Conservation (phyloP, 2,329 filamentous ascomycete species). For the Diaporthe aspalathi region DNA sequence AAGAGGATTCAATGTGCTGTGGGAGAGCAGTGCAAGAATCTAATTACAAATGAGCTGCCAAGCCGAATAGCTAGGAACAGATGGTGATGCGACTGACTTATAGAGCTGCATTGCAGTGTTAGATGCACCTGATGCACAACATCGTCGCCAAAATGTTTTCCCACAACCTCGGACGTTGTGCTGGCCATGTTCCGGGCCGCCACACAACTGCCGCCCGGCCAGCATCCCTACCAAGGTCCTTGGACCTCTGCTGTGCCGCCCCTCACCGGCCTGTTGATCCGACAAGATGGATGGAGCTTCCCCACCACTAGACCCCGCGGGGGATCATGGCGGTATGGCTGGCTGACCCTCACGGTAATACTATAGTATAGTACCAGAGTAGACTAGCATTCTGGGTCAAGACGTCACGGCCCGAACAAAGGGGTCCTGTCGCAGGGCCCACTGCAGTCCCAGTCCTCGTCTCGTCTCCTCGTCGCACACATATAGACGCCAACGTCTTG, state of each 20-base stretch:
- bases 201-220: slow-evolving; percentile 29
- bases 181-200: background rate
- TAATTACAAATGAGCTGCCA: background rate
- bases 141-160: slow-evolving; percentile 26
- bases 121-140: background rate
- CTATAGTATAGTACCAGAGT: no score
- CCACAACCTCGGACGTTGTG: background rate
- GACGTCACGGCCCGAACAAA: slow-evolving; percentile 27
- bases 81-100: background rate
- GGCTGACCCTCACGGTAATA: background rate
- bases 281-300: slow-evolving; percentile 32
- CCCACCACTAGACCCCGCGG: slow-evolving; percentile 31
- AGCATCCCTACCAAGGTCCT: background rate
- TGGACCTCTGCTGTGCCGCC: background rate
- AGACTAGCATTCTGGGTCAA: slow-evolving; percentile 15
- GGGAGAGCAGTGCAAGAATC: background rate
- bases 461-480: slow-evolving; percentile 26
- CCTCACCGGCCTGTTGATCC: background rate
- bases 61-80: background rate
- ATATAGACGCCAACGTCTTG: slow-evolving; percentile 22
- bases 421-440: background rate
- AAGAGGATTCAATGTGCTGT: background rate
- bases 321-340: slow-evolving; percentile 1
- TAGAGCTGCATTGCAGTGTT: background rate
- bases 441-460: background rate